Base-by-base conservation (phyloP, 495 filamentous ascomycete species). In the Aspergillus cavernicola region DNA sequence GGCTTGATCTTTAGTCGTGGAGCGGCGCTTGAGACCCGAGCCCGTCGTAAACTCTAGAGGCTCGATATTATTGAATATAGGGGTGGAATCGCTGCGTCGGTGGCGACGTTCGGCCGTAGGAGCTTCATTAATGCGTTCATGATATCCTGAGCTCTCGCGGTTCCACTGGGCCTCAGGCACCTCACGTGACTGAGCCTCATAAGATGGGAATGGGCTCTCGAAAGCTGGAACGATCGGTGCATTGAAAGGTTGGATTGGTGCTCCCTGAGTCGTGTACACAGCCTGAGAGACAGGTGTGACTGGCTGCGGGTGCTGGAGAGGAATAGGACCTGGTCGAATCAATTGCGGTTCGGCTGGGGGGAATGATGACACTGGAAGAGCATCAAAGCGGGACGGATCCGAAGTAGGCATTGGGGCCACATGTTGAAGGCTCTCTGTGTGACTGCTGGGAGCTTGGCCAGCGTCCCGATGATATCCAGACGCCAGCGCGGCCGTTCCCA, bases 331-430 rank as follows among this genome's bases (percentile, higher is more conserved):
- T 13, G 78, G 74, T 19, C 76, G 71, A 38, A 76, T 60, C 16
- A 69, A 55, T 6, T 71, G 76, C 70, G 81, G 63, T 72, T 78
- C 47, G 57, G 62, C 38, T 69, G 62, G 44, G 63, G 69, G 54
- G 31, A 76, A 65, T 13, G 84, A 78, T 41, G 72, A 74, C 15
- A 77, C 65, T 9, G 66, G 62, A 19, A 64, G 68, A 52, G 71
- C 78, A 46, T 85, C 84, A 57, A 81, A 86, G 35, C 72, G 77
- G 26, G 70, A 69, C 4, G 80, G 80, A 60, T 88, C 85, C 10
- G 75, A 75, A 18, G 82, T 87, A 22, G 84, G 75, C 32, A 85
- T 60, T 8, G 86, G 82, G 70, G 74, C 65, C 62, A 80, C 69
- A 36, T 77, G 69, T 51, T 77, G 76, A 40, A 79, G 67, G 46